A percentile compares a stretch with the other conserved stretches of the same genome.
Evolutionary conservation across 257 asterid genomes (phyloP).

Genomic region (Primulina eburnea): DNA sequence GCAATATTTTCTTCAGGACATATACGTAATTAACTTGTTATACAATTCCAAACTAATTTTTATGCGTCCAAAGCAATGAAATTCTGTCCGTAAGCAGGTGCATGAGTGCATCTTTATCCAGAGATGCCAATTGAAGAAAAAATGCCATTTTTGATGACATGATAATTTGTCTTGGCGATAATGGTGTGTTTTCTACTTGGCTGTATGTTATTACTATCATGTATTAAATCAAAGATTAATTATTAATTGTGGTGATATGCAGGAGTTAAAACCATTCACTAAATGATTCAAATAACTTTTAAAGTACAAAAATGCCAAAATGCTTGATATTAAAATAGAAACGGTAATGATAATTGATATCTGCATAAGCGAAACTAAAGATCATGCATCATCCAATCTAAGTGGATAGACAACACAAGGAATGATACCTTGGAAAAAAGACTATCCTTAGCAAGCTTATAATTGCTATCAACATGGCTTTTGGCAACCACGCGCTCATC

Average conservation of each 20-base stretch:
- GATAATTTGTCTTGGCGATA: not conserved
- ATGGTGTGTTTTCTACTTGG: not conserved
- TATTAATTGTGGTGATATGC: not conserved
- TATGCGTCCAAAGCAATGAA: not conserved
- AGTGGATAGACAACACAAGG: not conserved
- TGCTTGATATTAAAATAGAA: not conserved
- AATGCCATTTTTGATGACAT: not conserved
- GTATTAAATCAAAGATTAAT: not conserved
- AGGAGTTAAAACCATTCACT: not conserved
- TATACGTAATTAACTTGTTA: not conserved
- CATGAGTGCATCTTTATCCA: not conserved
- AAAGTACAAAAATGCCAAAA: not conserved
- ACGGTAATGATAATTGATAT: not conserved
- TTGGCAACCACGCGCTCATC: constrained; percentile 94
- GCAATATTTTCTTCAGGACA: not conserved
- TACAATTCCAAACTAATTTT: not conserved
- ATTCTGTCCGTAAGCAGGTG: not conserved
- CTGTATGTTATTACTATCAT: not conserved
- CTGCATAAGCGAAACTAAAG: not conserved
- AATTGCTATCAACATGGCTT: constrained; percentile 86
- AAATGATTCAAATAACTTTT: not conserved
- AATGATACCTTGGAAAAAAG: constrained; percentile 76
- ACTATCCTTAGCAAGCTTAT: constrained; percentile 77
- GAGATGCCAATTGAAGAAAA: not conserved
- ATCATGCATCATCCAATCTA: not conserved